Percentiles rank a stretch among this genome's conserved stretches.
These are phyloP conservation scores for Boletales sp. DNA, from an alignment of 768 basidiomycete species.

Conservation along the genomic window DNA sequence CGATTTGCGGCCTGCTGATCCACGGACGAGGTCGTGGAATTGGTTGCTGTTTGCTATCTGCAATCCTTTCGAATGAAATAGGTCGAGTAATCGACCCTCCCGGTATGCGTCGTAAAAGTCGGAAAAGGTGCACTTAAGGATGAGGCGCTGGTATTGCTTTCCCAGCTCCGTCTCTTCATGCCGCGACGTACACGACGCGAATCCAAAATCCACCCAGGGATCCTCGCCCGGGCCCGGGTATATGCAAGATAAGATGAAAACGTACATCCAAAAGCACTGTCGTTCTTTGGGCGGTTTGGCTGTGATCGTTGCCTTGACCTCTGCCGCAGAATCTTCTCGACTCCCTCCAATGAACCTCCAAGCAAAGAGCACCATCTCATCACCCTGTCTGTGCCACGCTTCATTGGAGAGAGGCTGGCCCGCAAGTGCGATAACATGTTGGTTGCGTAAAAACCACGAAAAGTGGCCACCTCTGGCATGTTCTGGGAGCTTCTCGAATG, in stretches of 20 bases:
- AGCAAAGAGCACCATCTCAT: background rate
- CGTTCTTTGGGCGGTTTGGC: background rate
- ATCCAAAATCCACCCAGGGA: conserved; percentile 18
- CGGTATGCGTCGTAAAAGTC: conserved; percentile 8
- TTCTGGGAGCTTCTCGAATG: conserved; percentile 24
- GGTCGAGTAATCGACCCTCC: background rate
- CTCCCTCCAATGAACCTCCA: conserved; percentile 3
- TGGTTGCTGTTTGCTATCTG: background rate
- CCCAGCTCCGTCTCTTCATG: conserved; percentile 6
- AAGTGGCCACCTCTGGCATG: conserved; percentile 28
- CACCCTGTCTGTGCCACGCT: background rate
- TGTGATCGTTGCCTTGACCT: background rate
- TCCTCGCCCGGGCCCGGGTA: background rate
- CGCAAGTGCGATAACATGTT: conserved; percentile 25
- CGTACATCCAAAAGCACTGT: conserved; percentile 1
- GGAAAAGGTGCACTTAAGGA: conserved; percentile 8
- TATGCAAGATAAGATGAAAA: background rate
- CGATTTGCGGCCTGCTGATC: conserved; percentile 1
- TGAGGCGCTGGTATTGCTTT: background rate
- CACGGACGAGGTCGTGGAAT: conserved; percentile 4
- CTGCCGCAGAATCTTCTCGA: background rate
- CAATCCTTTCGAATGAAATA: conserved; percentile 4
- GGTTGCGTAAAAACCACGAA: conserved; percentile 36
- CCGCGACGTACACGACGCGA: conserved; percentile 11
- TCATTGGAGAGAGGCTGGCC: background rate